Conservation (phyloP, 2,329 filamentous ascomycete genomes). For the Aspergillus fischeri region DNA sequence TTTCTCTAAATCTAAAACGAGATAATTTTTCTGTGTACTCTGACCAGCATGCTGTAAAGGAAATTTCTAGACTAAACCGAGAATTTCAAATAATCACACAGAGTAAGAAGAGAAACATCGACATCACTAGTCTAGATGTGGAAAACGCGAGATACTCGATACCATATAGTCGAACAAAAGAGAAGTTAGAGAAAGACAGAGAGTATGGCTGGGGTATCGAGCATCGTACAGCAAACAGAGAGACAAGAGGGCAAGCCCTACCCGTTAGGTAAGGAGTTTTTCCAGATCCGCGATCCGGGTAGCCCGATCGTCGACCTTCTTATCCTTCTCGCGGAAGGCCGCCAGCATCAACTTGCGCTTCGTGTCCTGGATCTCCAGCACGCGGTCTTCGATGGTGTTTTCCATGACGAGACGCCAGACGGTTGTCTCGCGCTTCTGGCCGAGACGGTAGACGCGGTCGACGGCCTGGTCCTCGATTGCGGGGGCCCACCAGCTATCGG, state of each 20-base stretch:
- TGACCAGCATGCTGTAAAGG: background rate
- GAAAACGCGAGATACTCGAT: background rate
- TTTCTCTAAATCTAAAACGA: too few species aligned
- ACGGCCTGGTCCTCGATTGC: constrained; percentile 90
- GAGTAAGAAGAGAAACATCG: background rate
- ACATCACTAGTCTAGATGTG: background rate
- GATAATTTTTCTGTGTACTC: background rate
- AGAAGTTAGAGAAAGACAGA: background rate
- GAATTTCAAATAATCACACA: background rate
- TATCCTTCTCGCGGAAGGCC: constrained; percentile 71
- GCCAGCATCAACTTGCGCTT: constrained; percentile 74
- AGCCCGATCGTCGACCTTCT: constrained; percentile 51
- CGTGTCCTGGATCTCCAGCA: constrained; percentile 70
- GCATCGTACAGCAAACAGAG: background rate
- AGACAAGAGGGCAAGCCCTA: background rate
- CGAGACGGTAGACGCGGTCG: constrained; percentile 80
- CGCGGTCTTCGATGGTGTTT: constrained; percentile 72
- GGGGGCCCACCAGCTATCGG: constrained; percentile 88
- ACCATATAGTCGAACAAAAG: background rate
- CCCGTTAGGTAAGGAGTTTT: constrained; percentile 27
- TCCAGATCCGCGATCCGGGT: constrained; percentile 52
- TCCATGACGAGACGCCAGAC: constrained; percentile 82
- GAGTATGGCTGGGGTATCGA: background rate
- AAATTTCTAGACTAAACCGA: background rate
- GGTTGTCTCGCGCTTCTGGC: constrained; percentile 72